Evolutionary conservation across 2,329 filamentous ascomycete species (phyloP).

Genomic region (Thelonectria olida): DNA sequence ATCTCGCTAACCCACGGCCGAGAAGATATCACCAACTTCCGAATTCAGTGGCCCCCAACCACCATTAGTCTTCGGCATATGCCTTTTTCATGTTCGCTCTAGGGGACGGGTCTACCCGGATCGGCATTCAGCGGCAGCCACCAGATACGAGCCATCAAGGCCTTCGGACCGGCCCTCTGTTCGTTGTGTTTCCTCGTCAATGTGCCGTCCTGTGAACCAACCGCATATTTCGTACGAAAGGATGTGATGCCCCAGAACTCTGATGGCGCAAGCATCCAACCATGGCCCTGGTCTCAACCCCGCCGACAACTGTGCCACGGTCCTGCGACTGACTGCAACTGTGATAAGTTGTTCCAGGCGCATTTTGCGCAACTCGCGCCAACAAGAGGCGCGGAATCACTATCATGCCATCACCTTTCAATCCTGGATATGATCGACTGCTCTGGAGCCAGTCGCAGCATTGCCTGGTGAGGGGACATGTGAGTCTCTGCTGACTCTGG

Average conservation of each 20-base stretch:
- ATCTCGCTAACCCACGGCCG: conserved; percentile 21
- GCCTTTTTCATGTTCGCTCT: conserved; percentile 4
- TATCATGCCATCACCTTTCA: conserved; percentile 32
- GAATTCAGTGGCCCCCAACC: conserved; percentile 13
- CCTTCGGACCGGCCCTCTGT: conserved; percentile 24
- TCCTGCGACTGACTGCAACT: conserved; percentile 7
- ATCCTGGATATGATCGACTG: conserved; percentile 5
- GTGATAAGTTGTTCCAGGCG: conserved; percentile 15
- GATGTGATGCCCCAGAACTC: background rate
- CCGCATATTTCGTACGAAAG: conserved; percentile 39
- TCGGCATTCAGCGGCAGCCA: conserved; percentile 36
- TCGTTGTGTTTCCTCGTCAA: no score
- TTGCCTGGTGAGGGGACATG: conserved; percentile 5
- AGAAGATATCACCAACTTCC: conserved; percentile 33
- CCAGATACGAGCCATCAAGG: conserved; percentile 12
- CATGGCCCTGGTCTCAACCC: conserved; percentile 24
- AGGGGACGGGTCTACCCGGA: conserved; percentile 18
- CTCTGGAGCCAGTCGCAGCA: conserved; percentile 11
- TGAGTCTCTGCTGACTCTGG: conserved; percentile 9
- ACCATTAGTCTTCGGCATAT: conserved; percentile 2
- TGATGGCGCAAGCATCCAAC: conserved; percentile 15
- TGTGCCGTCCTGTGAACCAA: conserved; percentile 35
- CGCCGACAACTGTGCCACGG: conserved; percentile 8
- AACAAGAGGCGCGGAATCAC: conserved; percentile 20
- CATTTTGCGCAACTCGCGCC: conserved; percentile 20